Evolutionary conservation across 2,329 filamentous ascomycete species (phyloP), one percentile per base, ranked within the genome.

Genomic region (Exophiala lecanii-corni): DNA sequence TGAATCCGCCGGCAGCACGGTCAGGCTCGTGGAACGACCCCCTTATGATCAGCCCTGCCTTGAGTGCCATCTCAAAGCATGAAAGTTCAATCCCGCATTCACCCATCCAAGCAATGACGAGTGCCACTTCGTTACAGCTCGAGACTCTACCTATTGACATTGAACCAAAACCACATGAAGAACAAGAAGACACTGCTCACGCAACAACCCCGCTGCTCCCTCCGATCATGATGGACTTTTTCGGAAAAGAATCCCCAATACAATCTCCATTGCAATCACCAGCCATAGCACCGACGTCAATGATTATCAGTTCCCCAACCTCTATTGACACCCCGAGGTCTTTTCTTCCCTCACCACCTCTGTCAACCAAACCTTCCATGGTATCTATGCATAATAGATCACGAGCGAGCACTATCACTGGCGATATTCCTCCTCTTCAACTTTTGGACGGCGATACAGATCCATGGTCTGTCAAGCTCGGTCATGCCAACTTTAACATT

Each of bases 401-500:
- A 13, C 64, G 73, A 23, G 64, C 70, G 30, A 68, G 65, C 36
- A 69, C 66, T 6, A 59, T 60, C 62, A 58, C 62, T 74, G 66
- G 55, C 68, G 62, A 54, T 76, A 63, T 39, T 69, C 75, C 25
- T 72, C 76, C 3, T 66, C 70, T 28, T 50, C 69, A 82, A 41
- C 69, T 79, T n/a, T 60, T 62, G 21, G 79, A 84, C 42, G 78
- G 81, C 28, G 57, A 61, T 4, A 74, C 81, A 37, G 88, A 94
- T 60, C 80, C 83, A 54, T 96, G 91, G 91, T 84, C 86, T 1
- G 79, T 84, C 58, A 81, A 80, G 43, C 78, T 97, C 10, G 91
- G 91, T 19, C 89, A 97, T 61, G 89, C 89, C 52, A 95, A 97
- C 68, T 96, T 94, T 62, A 89, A 79, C 56, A 94, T 97, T 55